Base-by-base conservation (phyloP, 345 rosid species). In the Gossypioides kirkii region DNA sequence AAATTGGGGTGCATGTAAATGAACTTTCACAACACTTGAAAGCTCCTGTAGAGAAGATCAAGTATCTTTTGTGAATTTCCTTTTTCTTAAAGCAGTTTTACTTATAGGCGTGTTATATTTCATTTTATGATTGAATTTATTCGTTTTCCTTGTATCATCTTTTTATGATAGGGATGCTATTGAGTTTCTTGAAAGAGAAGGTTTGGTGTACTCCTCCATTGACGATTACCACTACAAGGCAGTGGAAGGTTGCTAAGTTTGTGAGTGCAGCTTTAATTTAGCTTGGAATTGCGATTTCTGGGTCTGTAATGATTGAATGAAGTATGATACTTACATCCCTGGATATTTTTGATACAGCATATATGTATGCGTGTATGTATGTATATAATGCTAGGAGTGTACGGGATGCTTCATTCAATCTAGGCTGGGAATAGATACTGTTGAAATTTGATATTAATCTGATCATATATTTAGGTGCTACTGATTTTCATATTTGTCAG, bases 161-260 rank as follows among this genome's bases (percentile, higher is more conserved):
- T 20, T 62, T 0, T 20, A 0, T 41, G 38, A 16, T 67, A 92
- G 98, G 87, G 88, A 85, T 74, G 84, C 92, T 11, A 84, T 91
- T 69, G 85, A 88, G 50, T 81, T 89, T 56, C 88, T 92, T 49
- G 99, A 95, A 83, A 91, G 83, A 59, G 99, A 95, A 80, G 98
- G 99, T 41, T 78, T 92, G 52, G 85, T 95, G 59, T 95, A 95
- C 82, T 95, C 99, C 11, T 92, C 98, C 60, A 86, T 95, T 14
- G 99, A 95, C n/a, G 97, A 95, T 71, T 89, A 83, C 77, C 99
- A 92, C 83, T 95, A 85, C 85, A 89, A 95, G 84, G 89, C 91
- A 38, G 88, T 92, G 8, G 88, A 82, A 80, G 86, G 77, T 55
- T 85, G 78, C 75, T 77, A 62, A 47, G 36, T 60, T 72, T 72